Evolutionary conservation across 805 yeast genomes (phyloP), one percentile per base, ranked within the genome.

Genomic region (Maudiozyma serrabonitensis): DNA sequence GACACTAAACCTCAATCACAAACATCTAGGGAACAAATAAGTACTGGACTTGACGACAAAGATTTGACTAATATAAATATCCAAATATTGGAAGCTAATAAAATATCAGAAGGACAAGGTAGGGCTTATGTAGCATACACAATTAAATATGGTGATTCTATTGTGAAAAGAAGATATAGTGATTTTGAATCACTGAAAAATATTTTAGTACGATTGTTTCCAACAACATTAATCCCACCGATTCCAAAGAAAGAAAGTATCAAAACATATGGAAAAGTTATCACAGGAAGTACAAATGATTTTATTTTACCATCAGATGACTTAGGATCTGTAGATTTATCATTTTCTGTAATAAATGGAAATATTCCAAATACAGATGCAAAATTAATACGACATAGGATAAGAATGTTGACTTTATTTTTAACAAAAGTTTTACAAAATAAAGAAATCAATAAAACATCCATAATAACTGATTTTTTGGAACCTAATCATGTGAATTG

Each of bases 131-230:
- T 91, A 35, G 86, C 87, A 0, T 91, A 91, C 63, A 80, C 95
- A 13, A 86, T 91, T 50, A 77, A 78, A 53, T 69, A 79, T 46
- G 70, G 78, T 6, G 57, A 56, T n/a, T 38, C 74, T 6, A 71
- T 75, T 15, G 88, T 87, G 7, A 76, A 85, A 32, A 73, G 98
- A 57, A 71, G 98, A 43, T 93, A 91, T 66, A 86, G 95, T 43
- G 99, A 93, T 62, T 93, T 93, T 66, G 97, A 88, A 60, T 77
- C 84, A 48, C 73, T 93, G 31, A 70, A 96, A 48, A 80, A 75
- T 42, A 76, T 83, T 3, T 73, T 93, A 25, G 71, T 80, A 5
- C 81, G 81, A 58, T 69, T 87, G 32, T 89, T 86, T 58, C 97
- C 98, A 1, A 80, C 91, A 38, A 69, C 81, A 6, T 74, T 93